These are phyloP conservation scores for Pichia deserticola DNA, from an alignment of 805 yeast genomes.

Conservation along the genomic window DNA sequence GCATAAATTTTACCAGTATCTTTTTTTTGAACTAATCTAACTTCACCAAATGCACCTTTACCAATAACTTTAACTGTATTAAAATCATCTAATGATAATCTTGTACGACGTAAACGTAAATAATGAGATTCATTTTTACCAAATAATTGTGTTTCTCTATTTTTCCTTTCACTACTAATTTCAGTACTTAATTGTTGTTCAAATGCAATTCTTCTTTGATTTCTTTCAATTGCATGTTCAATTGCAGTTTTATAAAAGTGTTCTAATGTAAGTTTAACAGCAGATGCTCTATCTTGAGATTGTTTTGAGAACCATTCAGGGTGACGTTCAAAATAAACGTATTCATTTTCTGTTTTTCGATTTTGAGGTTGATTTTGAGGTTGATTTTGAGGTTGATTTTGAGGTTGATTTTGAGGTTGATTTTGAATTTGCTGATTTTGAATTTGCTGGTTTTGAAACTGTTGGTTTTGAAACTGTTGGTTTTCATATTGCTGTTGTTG, in stretches of 20 bases:
- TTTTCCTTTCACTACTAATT: constrained; percentile 78
- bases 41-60: constrained; percentile 98
- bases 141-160: constrained; percentile 69
- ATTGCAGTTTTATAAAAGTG: constrained; percentile 82
- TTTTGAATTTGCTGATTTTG: constrained; percentile 11
- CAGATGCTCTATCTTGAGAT: constrained; percentile 78
- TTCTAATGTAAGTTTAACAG: constrained; percentile 73
- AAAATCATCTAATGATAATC: constrained; percentile 76
- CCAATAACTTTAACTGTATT: constrained; percentile 85
- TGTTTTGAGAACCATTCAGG: constrained; percentile 69
- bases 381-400: constrained; percentile 15
- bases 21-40: constrained; percentile 82
- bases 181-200: constrained; percentile 67
- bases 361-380: constrained; percentile 13
- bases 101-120: constrained; percentile 75
- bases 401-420: constrained; percentile 11
- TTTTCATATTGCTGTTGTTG: constrained; percentile 12
- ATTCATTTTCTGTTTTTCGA: constrained; percentile 29
- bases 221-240: constrained; percentile 88
- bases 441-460: constrained; percentile 12
- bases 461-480: constrained; percentile 11
- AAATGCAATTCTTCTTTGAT: constrained; percentile 81
- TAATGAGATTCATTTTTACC: constrained; percentile 89
- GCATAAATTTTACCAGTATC: constrained; percentile 92
- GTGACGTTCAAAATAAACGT: constrained; percentile 71